phyloP scores from a whole-genome alignment of 257 asterid genomes.

The Ligustrum vulgare region DNA sequence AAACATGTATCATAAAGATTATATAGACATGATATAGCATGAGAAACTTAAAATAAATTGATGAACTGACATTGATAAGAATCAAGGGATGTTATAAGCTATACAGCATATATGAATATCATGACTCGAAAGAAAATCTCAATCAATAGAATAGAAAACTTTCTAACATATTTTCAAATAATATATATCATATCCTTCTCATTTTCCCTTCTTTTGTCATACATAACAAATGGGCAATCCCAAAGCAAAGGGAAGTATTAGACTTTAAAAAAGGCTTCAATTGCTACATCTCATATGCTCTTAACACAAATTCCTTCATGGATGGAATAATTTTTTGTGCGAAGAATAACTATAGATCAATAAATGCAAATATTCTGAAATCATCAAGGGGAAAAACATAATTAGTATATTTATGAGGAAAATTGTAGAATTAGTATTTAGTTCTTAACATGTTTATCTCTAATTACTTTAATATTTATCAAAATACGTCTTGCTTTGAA shows the following conservation, averaged over 20 bases:
- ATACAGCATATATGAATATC: too few relatives aligned
- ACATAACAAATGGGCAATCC: neutral
- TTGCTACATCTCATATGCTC: slow-evolving; percentile 6
- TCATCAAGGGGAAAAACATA: neutral
- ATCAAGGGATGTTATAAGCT: neutral
- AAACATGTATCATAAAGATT: too few relatives aligned
- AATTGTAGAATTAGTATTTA: neutral
- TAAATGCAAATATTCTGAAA: slow-evolving; percentile 6
- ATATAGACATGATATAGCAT: neutral
- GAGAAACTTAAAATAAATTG: too few relatives aligned
- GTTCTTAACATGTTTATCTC: neutral
- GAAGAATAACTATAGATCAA: slow-evolving; percentile 12
- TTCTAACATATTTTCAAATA: neutral
- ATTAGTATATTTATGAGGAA: neutral
- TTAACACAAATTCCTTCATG: neutral
- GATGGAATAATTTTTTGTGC: neutral
- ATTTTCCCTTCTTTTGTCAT: neutral
- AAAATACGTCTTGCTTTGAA: too few relatives aligned
- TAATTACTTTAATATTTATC: too few relatives aligned
- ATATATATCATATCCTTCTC: neutral
- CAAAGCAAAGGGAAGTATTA: neutral
- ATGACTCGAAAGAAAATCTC: too few relatives aligned
- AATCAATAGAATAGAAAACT: neutral
- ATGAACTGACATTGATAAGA: too few relatives aligned
- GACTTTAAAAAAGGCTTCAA: neutral